These are phyloP conservation scores for Myochromella boudieri DNA, from an alignment of 768 basidiomycete genomes.

Conservation along the genomic window DNA sequence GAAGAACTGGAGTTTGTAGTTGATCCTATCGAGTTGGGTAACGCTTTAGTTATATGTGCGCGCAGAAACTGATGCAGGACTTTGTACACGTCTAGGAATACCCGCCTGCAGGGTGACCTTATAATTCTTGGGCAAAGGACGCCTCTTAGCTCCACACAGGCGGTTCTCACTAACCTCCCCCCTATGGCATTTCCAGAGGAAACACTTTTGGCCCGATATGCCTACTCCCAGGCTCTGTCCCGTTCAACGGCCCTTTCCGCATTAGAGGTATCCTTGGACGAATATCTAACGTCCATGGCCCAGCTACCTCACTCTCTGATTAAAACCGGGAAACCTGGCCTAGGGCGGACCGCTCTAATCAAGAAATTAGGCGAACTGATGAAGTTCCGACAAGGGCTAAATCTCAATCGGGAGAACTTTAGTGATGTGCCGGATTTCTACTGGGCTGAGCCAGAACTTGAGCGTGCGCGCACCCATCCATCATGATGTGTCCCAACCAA, in stretches of 20 bases:
- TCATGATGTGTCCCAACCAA: background rate
- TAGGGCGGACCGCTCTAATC: slow-evolving; percentile 80
- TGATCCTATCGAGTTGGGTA: slow-evolving; percentile 82
- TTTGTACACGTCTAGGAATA: slow-evolving; percentile 49
- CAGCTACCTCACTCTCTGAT: slow-evolving; percentile 74
- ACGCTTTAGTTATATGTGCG: slow-evolving; percentile 21
- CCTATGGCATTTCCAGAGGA: slow-evolving; percentile 62
- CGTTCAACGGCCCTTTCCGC: slow-evolving; percentile 86
- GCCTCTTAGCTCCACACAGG: slow-evolving; percentile 51
- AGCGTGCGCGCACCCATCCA: slow-evolving; percentile 48
- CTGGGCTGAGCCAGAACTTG: slow-evolving; percentile 91
- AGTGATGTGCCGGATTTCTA: slow-evolving; percentile 90
- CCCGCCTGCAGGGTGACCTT: slow-evolving; percentile 87
- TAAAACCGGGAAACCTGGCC: slow-evolving; percentile 79
- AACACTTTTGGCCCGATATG: slow-evolving; percentile 84
- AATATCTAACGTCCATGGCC: slow-evolving; percentile 82
- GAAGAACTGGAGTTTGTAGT: slow-evolving; percentile 93
- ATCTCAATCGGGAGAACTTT: slow-evolving; percentile 87
- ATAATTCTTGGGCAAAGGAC: slow-evolving; percentile 81
- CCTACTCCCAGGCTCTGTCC: slow-evolving; percentile 88
- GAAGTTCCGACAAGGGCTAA: slow-evolving; percentile 89
- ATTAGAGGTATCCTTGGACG: slow-evolving; percentile 81
- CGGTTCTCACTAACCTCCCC: slow-evolving; percentile 43
- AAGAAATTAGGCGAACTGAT: slow-evolving; percentile 91
- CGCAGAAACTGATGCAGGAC: slow-evolving; percentile 13